Base-by-base conservation (phyloP, 148 eudicot genomes). In the Cornus kousa region DNA sequence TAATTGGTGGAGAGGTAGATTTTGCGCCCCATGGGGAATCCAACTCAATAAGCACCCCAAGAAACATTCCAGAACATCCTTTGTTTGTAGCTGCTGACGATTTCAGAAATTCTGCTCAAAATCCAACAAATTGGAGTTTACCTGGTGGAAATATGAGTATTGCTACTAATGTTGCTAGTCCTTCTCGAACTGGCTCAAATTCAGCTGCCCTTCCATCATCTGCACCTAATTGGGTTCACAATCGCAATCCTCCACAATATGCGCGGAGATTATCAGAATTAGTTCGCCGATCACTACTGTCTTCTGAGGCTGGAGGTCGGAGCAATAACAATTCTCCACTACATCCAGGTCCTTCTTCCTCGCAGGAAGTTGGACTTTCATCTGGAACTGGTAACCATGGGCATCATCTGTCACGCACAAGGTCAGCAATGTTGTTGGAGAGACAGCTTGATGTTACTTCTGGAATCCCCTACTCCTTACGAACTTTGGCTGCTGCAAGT, bases 251-350 rank as follows among this genome's bases (percentile, higher is more conserved):
- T 80, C 70, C 89, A 7, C 92, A 83, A 16, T 84, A 89, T 80
- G 86, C 98, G 5, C 83, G 95, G 68, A 88, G 99, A 74, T 81
- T 92, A 20, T 89, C 97, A 24, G 98, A 94, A 68, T 82, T 85
- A 74, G 88, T 88, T 76, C 93, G 94, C 68, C 85, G 92, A 77
- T 86, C 95, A 55, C 73, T 90, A 71, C 10, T 89, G 67, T 77
- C 97, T 35, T 72, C 93, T 53, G 99, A 91, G 53, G 53, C 85
- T 70, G 89, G 85, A 57, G 90, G 85, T n/a, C 93, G 82, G 78
- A 78, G 83, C 68, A 79, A 82, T 65, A 84, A 76, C 82, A 78
- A 55, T 83, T 67, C 76, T 53, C 80, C 85, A 35, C 80, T 80
- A 14, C 86, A 79, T 62, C 57, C 83, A 5, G 83, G 83, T 74